Base-by-base conservation (phyloP, 192 early-diverging fungal genomes). In the Coemansia sp. region DNA sequence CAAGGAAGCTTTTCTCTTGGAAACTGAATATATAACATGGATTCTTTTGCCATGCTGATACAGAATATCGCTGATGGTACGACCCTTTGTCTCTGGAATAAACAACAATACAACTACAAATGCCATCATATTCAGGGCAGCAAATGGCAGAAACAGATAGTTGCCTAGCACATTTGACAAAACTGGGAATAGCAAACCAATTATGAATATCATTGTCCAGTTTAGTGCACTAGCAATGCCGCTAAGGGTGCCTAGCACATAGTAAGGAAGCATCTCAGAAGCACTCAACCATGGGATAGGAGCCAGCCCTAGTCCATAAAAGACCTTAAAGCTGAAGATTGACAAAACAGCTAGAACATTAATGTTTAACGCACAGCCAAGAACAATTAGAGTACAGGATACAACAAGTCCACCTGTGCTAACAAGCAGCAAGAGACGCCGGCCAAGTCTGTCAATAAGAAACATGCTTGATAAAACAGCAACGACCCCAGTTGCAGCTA, bases 201-300 rank as follows among this genome's bases (percentile, higher is more conserved):
- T 64, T 18, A 74, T 55, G 53, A 87, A 87, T 19, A 82, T 78
- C 58, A 75, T 82, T 23, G 65, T 63, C 91, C 92, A 94, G 79
- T 95, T 94, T 1, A 89, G 66, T 2, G 81, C 82, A 12, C 87
- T 88, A 20, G 90, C 88, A 22, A 92, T 55, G 11, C 88, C 83
- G 7, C 86, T 86, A 7, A 90, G 85, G 1, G 88, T 53, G 1
- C 89, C 88, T 4, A 89, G 73, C 0, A 87, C 89, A 50, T 89
- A 90, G 5, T 85, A 84, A 1, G 94, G 92, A 18, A 89, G 68
- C 55, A 92, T 78, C 52, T 94, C 92, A 1, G 91, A 89, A 0
- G 88, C 79, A 35, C 89, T 71, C 57, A 92, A 63, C 89, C 90
- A 94, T 10, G 94, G 90, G 38, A 93, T 92, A 1, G 88, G 86